Percentiles rank a stretch among this genome's conserved stretches.
Evolutionary conservation across 2,329 filamentous ascomycete genomes (phyloP).

Genomic region (Pestalotiopsis sp.): DNA sequence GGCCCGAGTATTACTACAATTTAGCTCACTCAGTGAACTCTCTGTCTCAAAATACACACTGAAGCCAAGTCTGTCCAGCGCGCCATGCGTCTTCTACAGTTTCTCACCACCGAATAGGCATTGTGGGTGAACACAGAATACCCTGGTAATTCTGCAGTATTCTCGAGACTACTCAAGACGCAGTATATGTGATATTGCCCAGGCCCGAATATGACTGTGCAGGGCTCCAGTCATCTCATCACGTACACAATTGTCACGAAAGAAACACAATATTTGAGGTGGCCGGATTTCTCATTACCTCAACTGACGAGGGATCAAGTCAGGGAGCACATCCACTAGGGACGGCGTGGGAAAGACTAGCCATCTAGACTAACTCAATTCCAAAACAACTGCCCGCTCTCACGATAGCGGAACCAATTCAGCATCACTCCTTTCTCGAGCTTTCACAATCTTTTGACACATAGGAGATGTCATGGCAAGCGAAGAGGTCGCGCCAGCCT

Average conservation of each 20-base stretch:
- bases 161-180: no score
- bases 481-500: slow-evolving; percentile 36
- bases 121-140: no score
- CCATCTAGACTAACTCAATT: slow-evolving; percentile 12
- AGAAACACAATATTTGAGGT: slow-evolving; percentile 20
- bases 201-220: not conserved
- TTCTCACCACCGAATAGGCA: no score
- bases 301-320: slow-evolving; percentile 26
- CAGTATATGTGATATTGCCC: not conserved
- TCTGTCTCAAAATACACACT: no score
- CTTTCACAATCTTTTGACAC: slow-evolving; percentile 21
- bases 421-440: slow-evolving; percentile 12
- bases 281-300: slow-evolving; percentile 31
- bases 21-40: no score
- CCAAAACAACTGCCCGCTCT: slow-evolving; percentile 8
- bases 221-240: not conserved
- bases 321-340: slow-evolving; percentile 15
- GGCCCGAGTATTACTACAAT: no score
- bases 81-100: no score
- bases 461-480: slow-evolving; percentile 33
- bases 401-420: slow-evolving; percentile 16
- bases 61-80: no score
- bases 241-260: not conserved
- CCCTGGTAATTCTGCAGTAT: no score
- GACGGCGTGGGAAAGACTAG: slow-evolving; percentile 2